These are phyloP conservation scores for Neopestalotiopsis sp. DNA, from an alignment of 2,329 filamentous ascomycete species.

Conservation along the genomic window DNA sequence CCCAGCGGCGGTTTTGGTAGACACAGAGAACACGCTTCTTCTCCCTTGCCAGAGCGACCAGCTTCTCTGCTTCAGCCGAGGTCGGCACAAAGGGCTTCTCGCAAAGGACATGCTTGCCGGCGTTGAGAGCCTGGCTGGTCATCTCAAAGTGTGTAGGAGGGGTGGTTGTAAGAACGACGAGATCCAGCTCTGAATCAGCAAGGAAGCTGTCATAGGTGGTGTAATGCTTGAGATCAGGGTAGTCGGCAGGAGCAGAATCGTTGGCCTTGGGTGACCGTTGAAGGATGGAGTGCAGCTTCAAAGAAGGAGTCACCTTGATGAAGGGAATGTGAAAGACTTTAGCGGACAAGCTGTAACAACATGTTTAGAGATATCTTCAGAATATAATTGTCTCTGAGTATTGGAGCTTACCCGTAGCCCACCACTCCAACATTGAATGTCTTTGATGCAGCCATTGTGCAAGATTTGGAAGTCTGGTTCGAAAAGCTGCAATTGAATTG, in stretches of 20 bases:
- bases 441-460: slow-evolving; percentile 32
- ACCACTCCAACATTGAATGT: slow-evolving; percentile 56
- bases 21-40: slow-evolving; percentile 63
- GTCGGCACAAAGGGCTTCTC: slow-evolving; percentile 86
- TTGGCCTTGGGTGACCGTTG: slow-evolving; percentile 70
- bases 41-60: slow-evolving; percentile 60
- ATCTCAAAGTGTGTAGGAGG: slow-evolving; percentile 74
- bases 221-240: slow-evolving; percentile 69
- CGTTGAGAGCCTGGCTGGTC: slow-evolving; percentile 66
- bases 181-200: slow-evolving; percentile 67
- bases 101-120: slow-evolving; percentile 78
- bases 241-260: slow-evolving; percentile 71
- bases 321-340: slow-evolving; percentile 88
- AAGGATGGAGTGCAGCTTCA: slow-evolving; percentile 76
- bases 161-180: slow-evolving; percentile 74
- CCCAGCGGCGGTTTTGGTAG: slow-evolving; percentile 81
- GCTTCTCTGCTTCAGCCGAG: slow-evolving; percentile 67
- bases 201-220: slow-evolving; percentile 66
- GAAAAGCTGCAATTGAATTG: background rate
- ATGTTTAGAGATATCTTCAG: slow-evolving; percentile 18
- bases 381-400: background rate
- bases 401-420: slow-evolving; percentile 52
- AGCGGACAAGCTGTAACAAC: slow-evolving; percentile 58
- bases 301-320: slow-evolving; percentile 65
- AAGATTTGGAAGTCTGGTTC: slow-evolving; percentile 11